Base-by-base conservation (phyloP, 2,329 filamentous ascomycete species). In the Colletotrichum phormii region DNA sequence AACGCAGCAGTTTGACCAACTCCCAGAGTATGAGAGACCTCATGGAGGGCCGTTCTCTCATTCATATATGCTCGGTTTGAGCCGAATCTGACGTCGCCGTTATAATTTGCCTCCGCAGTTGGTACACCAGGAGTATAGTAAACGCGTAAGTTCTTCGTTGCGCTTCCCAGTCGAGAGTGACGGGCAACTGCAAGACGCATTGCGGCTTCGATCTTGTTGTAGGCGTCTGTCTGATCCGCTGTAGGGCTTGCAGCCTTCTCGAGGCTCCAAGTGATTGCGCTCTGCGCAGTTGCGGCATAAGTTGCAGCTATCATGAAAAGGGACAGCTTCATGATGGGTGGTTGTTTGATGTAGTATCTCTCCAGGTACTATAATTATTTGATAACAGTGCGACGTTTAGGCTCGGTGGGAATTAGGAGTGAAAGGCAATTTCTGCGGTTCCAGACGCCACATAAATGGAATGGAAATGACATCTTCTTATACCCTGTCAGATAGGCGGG, bases 41-140 rank as follows among this genome's bases (percentile, higher is more conserved):
- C 85, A 76, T 87, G 85, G 75, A 87, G 79, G 4, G 85, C 85
- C 2, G 85, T 86, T 13, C 85, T 84, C 77, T 87, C 84, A 55
- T 77, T 86, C 85, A 87, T 87, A 80, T 86, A 87, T 1, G 82
- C 75, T 6, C 85, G 77, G 79, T 86, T 80, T 9, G 80, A 79
- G 7, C 85, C 85, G 77, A 87, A 87, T 18, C 85, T 82, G 22
- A 87, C 79, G 77, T 85, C 82, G 55, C 85, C 85, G 76, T 84
- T 86, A 79, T 82, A 85, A 80, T 78, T 86, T n/a, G 81, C 85
- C 74, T 87, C 85, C 26, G 85, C 85, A 0, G 85, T 87, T 7
- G 81, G 80, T 4, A 87, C 85, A 12, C 84, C 80, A 4, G 85
- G 84, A 9, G 79, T 76, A 77, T 87, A 87, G 58, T 81, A 78